Base-by-base conservation (phyloP, 1,284 basidiomycete genomes). In the Psilocybe mexicana region DNA sequence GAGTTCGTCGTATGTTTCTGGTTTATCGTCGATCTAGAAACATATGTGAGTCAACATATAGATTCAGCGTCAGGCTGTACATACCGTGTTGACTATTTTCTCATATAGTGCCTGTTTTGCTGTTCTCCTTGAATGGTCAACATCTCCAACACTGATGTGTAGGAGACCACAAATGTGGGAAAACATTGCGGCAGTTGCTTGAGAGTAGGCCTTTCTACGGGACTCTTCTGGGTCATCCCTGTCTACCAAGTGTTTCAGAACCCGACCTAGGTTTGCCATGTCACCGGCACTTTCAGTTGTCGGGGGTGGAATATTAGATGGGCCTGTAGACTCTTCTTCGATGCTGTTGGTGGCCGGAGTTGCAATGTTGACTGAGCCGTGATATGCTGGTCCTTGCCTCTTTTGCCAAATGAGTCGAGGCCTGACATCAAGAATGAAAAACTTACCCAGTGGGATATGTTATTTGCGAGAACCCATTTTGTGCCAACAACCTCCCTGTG, bases 361-460 rank as follows among this genome's bases (percentile, higher is more conserved):
- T 35, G 36, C n/a, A 8, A 12, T 8, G 28, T 6, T 5, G 4
- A 24, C 25, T 2, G 40, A 23, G 24, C 24, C 35, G 7, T 12
- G 12, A 42, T 40, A 52, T n/a, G 18, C 38, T 44, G 25, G 12
- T 5, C 35, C 40, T 12, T 23, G 44, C 40, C 45, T n/a, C n/a
- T n/a, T n/a, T n/a, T n/a, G 24, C 45, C 43, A 26, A 44, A 12
- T 25, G 12, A 45, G 30, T 2, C 23, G 11, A 44, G 23, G 14
- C 12, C 25, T 6, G 7, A n/a, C 8, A 26, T n/a, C n/a, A 12
- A 51, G 26, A 25, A 40, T 48, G 14, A 23, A 23, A 48, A 18
- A 58, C 62, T 44, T 24, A 67, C 65, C 65, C 65, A 67, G 14
- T 5, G 18, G 33, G 44, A 35, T 28, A 66, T 63, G 43, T 60